phyloP scores from a whole-genome alignment of 208 protist species.

The Trypanosoma vivax region DNA sequence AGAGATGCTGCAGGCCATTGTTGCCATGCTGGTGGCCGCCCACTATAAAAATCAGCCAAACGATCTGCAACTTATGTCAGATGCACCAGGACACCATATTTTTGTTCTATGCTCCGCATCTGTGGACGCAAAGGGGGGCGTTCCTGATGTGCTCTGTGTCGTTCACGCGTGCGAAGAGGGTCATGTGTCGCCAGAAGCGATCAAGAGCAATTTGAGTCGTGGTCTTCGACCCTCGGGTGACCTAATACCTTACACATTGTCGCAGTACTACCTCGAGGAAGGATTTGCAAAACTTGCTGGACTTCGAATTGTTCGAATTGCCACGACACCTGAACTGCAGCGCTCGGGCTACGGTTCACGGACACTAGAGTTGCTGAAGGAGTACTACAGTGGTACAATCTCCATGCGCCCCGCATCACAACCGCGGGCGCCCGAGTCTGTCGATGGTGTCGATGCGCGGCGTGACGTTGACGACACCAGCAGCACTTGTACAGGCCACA shows the following conservation, averaged over 20 bases:
- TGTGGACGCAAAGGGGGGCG: constrained; percentile 21
- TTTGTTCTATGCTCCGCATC: constrained; percentile 95
- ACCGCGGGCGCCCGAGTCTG: neutral
- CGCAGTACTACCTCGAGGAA: constrained; percentile 94
- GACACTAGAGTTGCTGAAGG: constrained; percentile 86
- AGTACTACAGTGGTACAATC: constrained; percentile 94
- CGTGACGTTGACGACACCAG: constrained; percentile 5
- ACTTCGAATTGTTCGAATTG: constrained; percentile 97
- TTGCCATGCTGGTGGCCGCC: constrained; percentile 93
- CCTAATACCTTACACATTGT: constrained; percentile 99
- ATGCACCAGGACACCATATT: constrained; percentile 98
- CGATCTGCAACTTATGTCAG: constrained; percentile 98
- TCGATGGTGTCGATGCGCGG: constrained; percentile 11
- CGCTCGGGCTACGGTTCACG: constrained; percentile 96
- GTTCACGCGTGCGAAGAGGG: constrained; percentile 98
- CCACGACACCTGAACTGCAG: constrained; percentile 96
- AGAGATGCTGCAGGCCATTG: constrained; percentile 93
- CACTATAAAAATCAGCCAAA: constrained; percentile 99
- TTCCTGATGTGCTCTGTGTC: constrained; percentile 97
- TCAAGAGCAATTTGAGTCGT: constrained; percentile 78
- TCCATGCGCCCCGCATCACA: constrained; percentile 23
- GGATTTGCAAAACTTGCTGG: constrained; percentile 94
- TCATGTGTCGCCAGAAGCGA: constrained; percentile 85
- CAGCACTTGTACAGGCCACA: constrained; percentile 14
- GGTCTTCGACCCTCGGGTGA: constrained; percentile 95